These are phyloP conservation scores for Sugiyamaella floridensis DNA, from an alignment of 805 yeast species.

Conservation along the genomic window DNA sequence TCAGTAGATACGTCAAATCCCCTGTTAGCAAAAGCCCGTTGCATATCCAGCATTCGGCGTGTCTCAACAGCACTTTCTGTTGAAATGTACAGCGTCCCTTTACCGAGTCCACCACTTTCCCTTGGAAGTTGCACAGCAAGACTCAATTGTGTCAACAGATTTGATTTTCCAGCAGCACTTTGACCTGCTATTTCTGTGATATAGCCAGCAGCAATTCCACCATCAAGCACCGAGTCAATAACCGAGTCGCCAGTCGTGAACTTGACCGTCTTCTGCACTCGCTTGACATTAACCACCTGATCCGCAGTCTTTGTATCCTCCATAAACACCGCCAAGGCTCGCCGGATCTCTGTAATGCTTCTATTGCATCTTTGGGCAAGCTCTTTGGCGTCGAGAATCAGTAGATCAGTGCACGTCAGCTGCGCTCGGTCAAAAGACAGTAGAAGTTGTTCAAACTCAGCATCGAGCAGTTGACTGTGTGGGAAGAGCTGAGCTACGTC, in stretches of 20 bases:
- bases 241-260: constrained; percentile 45
- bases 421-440: constrained; percentile 11
- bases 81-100: constrained; percentile 58
- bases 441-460: constrained; percentile 13
- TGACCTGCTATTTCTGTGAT: constrained; percentile 78
- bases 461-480: background rate
- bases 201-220: constrained; percentile 50
- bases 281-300: background rate
- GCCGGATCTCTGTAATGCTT: constrained; percentile 12
- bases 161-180: constrained; percentile 83
- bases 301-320: background rate
- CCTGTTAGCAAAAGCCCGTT: constrained; percentile 13
- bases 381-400: constrained; percentile 5
- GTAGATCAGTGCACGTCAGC: constrained; percentile 11
- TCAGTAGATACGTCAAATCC: constrained; percentile 23
- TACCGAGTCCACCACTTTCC: constrained; percentile 42
- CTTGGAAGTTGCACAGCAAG: constrained; percentile 48
- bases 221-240: constrained; percentile 45
- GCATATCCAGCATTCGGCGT: constrained; percentile 48
- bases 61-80: constrained; percentile 75
- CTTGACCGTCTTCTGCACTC: background rate
- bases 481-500: constrained; percentile 15
- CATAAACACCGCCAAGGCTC: constrained; percentile 8
- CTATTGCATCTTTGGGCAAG: constrained; percentile 8
- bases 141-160: constrained; percentile 61